These are phyloP conservation scores for Glycyrrhiza uralensis DNA, from an alignment of 306 rosid species.

Conservation along the genomic window DNA sequence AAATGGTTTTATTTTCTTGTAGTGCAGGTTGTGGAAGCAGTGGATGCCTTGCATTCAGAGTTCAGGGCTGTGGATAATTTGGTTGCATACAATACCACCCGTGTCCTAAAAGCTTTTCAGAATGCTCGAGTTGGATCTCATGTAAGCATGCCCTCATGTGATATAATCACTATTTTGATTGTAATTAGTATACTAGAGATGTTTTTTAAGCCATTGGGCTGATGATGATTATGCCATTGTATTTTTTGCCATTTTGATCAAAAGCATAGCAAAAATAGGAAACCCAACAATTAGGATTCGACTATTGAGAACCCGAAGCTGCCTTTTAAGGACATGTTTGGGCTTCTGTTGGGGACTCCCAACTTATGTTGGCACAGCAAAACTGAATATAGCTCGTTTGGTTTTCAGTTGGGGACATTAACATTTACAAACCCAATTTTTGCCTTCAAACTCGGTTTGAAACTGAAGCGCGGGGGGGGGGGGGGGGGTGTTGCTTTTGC, in stretches of 20 bases:
- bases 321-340: too few relatives aligned
- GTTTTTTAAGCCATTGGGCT: background rate
- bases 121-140: constrained; percentile 86
- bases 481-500: too few relatives aligned
- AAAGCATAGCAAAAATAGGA: background rate
- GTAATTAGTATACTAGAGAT: background rate
- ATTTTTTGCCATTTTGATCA: background rate
- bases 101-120: constrained; percentile 80
- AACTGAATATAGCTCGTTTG: too few relatives aligned
- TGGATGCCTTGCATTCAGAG: constrained; percentile 64
- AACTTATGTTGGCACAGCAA: too few relatives aligned
- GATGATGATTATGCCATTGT: background rate
- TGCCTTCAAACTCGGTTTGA: too few relatives aligned
- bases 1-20: constrained; percentile 28
- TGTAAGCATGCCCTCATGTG: constrained; percentile 41
- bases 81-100: constrained; percentile 72
- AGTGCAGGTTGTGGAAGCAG: constrained; percentile 80
- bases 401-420: too few relatives aligned
- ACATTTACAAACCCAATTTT: too few relatives aligned
- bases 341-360: too few relatives aligned
- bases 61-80: constrained; percentile 82
- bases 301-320: background rate
- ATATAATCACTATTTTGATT: background rate
- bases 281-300: background rate
- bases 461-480: too few relatives aligned